These are phyloP conservation scores for Jasminum sambac DNA, from an alignment of 257 asterid species.

Conservation along the genomic window DNA sequence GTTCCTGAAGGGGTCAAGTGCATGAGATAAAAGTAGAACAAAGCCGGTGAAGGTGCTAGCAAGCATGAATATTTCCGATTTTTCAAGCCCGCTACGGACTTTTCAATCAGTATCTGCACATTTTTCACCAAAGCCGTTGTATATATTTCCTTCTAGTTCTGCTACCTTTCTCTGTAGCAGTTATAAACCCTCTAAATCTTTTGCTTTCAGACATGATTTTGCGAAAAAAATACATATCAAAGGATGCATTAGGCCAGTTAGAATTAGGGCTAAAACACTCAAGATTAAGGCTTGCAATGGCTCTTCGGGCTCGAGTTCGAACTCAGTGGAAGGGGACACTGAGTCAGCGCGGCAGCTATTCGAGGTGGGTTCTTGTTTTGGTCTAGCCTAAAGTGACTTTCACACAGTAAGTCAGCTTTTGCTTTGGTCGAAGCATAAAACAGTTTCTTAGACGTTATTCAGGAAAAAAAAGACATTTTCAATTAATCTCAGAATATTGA, in stretches of 20 bases:
- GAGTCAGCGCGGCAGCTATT: slow-evolving; percentile 58
- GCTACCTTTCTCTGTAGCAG: slow-evolving; percentile 24
- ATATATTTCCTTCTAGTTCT: slow-evolving; percentile 22
- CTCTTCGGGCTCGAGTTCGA: slow-evolving; percentile 42
- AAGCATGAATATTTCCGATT: slow-evolving; percentile 24
- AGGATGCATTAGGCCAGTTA: slow-evolving; percentile 9
- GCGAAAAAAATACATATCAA: slow-evolving; percentile 27
- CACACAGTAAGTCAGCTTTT: not conserved
- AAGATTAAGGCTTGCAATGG: slow-evolving; percentile 36
- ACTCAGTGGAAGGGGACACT: slow-evolving; percentile 34
- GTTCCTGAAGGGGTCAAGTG: not conserved
- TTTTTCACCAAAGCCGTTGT: slow-evolving; percentile 27
- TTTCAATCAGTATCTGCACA: slow-evolving; percentile 6
- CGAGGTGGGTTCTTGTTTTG: slow-evolving; percentile 42
- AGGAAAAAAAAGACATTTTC: not conserved
- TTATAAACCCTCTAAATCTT: slow-evolving; percentile 27
- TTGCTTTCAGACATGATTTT: slow-evolving; percentile 19
- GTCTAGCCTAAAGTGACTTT: slow-evolving; percentile 4
- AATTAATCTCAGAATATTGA: not conserved
- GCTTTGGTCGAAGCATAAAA: not conserved
- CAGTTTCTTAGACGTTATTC: not conserved
- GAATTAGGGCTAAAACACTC: slow-evolving; percentile 26
- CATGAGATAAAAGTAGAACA: not conserved
- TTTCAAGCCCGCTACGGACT: slow-evolving; percentile 19
- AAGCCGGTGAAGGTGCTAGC: not conserved